Evolutionary conservation across 257 asterid species (phyloP).

Genomic region (Solanum dulcamara): DNA sequence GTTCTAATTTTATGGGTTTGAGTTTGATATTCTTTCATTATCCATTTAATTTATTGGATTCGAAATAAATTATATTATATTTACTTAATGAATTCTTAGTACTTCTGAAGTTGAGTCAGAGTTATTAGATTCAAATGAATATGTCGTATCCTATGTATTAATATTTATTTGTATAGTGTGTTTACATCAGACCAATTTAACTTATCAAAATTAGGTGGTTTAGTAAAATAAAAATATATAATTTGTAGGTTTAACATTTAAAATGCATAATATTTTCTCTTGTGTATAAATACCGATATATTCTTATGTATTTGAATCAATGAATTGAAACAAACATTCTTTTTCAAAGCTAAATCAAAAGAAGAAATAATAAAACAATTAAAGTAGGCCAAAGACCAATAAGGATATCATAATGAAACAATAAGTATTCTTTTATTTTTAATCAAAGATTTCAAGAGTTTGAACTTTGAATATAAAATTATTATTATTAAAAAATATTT

Average conservation of each 20-base stretch:
- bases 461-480: background rate
- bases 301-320: too few relatives aligned
- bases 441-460: rapidly evolving
- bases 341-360: background rate
- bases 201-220: background rate
- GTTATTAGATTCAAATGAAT: background rate
- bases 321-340: too few relatives aligned
- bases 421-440: background rate
- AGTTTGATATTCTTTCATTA: background rate
- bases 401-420: rapidly evolving
- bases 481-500: background rate
- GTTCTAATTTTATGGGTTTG: background rate
- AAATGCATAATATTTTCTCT: too few relatives aligned
- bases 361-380: background rate
- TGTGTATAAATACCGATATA: too few relatives aligned
- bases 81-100: background rate
- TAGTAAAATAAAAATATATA: background rate
- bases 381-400: background rate
- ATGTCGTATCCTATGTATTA: background rate
- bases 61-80: background rate
- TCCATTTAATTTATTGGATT: background rate
- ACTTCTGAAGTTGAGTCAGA: background rate
- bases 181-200: background rate
- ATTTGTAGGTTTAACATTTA: too few relatives aligned
- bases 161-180: background rate